Conservation (phyloP, 352 stramenopile species). For the Phytophthora pisi region DNA sequence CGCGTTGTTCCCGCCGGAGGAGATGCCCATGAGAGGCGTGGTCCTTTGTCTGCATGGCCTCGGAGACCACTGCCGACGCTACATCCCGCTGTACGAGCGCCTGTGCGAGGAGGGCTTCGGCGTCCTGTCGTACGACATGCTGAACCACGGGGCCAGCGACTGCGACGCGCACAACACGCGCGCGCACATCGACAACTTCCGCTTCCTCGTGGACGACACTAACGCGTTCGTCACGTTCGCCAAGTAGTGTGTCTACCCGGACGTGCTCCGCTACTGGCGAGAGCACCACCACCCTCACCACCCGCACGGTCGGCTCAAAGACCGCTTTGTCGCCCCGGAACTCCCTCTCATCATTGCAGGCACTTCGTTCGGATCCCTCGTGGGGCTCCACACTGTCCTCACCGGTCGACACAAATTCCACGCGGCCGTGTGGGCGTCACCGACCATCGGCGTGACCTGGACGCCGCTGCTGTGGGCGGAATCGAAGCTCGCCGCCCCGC, state of each 20-base stretch:
- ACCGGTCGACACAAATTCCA: constrained; percentile 45
- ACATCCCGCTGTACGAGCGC: constrained; percentile 50
- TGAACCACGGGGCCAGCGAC: constrained; percentile 58
- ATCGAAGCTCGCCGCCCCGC: constrained; percentile 28
- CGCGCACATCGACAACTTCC: constrained; percentile 39
- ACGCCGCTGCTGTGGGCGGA: constrained; percentile 38
- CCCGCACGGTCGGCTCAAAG: constrained; percentile 25
- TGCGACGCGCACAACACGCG: constrained; percentile 33
- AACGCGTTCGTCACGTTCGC: constrained; percentile 45
- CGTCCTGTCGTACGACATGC: constrained; percentile 59
- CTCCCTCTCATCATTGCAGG: constrained; percentile 37
- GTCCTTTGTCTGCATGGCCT: constrained; percentile 62
- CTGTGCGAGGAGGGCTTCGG: constrained; percentile 50
- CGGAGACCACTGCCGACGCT: constrained; percentile 55
- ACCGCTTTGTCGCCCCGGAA: constrained; percentile 14
- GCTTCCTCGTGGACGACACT: constrained; percentile 43
- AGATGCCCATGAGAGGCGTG: constrained; percentile 42
- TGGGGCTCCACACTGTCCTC: constrained; percentile 45
- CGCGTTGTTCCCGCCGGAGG: constrained; percentile 44
- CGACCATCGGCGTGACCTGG: constrained; percentile 42
- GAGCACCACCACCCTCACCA: constrained; percentile 36
- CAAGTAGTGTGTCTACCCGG: constrained; percentile 30
- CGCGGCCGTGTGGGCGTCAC: constrained; percentile 36
- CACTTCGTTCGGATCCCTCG: constrained; percentile 44
- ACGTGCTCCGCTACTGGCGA: constrained; percentile 34